Evolutionary conservation across 2,329 filamentous ascomycete genomes (phyloP), one percentile per base, ranked within the genome.

Genomic region (Scytalidium sp.): DNA sequence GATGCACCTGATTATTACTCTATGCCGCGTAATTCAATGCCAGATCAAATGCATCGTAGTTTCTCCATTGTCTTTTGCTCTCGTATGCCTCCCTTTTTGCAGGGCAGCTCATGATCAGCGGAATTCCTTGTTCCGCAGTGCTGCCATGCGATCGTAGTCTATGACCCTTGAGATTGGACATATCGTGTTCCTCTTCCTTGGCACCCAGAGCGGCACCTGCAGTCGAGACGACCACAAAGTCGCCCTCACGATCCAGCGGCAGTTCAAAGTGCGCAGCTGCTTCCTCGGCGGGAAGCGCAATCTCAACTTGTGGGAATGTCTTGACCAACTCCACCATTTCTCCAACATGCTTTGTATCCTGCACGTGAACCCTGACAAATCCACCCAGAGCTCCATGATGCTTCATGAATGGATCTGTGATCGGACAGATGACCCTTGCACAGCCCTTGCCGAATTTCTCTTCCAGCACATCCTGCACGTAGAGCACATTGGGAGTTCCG

Each of bases 301-400:
- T 41, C 45, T 70, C 64, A 15, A 36, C 32, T n/a, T 36, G 11
- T n/a, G 32, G 32, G 11, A 9, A n/a, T 15, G 32, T 36, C 32
- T 36, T 36, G 11, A 36, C 17, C 7, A 36, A n/a, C 32, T 59
- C 46, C 3, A 70, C 43, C 54, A 71, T 67, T 1, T 60, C 54
- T 5, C 59, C 50, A 10, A 69, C 43, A 25, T 55, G 48, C 6
- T 54, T 47, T 3, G 50, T 45, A 13, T 61, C 54, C 17, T 56
- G 59, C 32, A 72, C 47, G 53, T 73, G 64, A 6, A 73, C 68
- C 6, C 71, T 64, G 4, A 74, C 70, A 52, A 73, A 73, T 0
- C 61, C 65, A 1, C 70, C 71, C 11, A 73, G 59, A 1, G 70
- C 71, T 9, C 70, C 71, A 53, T 73, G 70, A 50, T 74, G 70